Base-by-base conservation (phyloP, 257 asterid species). In the Gentiana macrophylla region DNA sequence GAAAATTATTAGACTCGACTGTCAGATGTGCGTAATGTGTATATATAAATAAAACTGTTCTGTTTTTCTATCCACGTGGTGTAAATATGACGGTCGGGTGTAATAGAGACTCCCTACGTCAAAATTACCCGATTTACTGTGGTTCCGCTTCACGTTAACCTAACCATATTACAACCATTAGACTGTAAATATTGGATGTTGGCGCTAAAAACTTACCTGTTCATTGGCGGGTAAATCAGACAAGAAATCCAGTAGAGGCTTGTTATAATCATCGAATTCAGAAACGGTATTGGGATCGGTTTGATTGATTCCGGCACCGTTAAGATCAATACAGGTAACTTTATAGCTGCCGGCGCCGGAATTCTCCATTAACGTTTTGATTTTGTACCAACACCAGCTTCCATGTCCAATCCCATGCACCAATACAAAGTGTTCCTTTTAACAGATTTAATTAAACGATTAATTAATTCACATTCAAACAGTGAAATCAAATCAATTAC, bases 361-460 rank as follows among this genome's bases (percentile, higher is more conserved):
- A 34, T 58, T 83, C 67, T 87, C 96, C 80, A 91, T 72, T 0
- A 80, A 72, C 60, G 79, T 72, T 60, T 60, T 72, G 35, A 91
- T 67, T 65, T 84, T 91, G 79, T 84, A 91, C 95, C 98, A 91
- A 65, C 94, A 80, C 98, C 96, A 91, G 2, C 76, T 94, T 3
- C 98, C 96, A 2, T 82, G 86, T 0, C 79, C 33, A 0, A 84
- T 5, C 11, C 98, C 98, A 33, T 91, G 98, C 5, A 91, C 63
- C 33, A 91, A 65, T 12, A 91, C 98, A 15, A 90, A 90, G 79
- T 90, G 96, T 46, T 37, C 8, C 47, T 57, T 57, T 56, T 38
- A 24, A 24, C 24, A 24, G 1, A 24, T 24, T 24, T 24, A 24
- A 24, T 24, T 24, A 24, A 24, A 24, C 24, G 24, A 24, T 0